A percentile compares a stretch with the other conserved stretches of the same genome.
Evolutionary conservation across 164 flowering plant genomes (phyloP).

Genomic region (Vitis riparia): DNA sequence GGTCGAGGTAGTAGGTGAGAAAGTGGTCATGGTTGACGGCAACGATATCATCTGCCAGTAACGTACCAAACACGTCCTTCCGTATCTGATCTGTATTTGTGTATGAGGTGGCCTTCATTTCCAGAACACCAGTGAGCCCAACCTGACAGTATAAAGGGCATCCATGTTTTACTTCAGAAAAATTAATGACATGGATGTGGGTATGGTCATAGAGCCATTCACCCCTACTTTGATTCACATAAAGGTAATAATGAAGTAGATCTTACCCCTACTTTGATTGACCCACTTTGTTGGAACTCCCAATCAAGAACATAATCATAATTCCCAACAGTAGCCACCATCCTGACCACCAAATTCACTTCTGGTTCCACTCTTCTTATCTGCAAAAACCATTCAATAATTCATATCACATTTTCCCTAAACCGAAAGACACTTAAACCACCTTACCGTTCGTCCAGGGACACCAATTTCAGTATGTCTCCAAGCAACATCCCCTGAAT

Average conservation of each 20-base stretch:
- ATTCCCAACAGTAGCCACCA: slow-evolving; percentile 38
- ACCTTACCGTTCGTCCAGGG: slow-evolving; percentile 32
- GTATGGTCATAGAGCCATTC: too few relatives aligned
- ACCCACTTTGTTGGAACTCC: slow-evolving; percentile 38
- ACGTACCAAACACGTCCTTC: slow-evolving; percentile 44
- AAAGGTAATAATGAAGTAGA: not conserved
- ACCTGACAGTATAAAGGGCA: slow-evolving; percentile 37
- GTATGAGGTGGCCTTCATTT: slow-evolving; percentile 51
- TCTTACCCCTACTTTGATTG: slow-evolving; percentile 52
- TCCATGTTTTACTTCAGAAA: too few relatives aligned
- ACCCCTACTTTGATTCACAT: not conserved
- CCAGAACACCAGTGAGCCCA: slow-evolving; percentile 53
- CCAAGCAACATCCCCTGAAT: slow-evolving; percentile 38
- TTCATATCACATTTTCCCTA: not conserved
- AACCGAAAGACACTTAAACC: not conserved
- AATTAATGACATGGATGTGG: too few relatives aligned
- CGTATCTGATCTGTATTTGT: slow-evolving; percentile 37
- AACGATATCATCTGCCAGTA: slow-evolving; percentile 51
- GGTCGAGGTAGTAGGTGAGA: slow-evolving; percentile 65
- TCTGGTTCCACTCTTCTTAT: slow-evolving; percentile 25
- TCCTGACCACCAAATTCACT: slow-evolving; percentile 36
- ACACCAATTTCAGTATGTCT: slow-evolving; percentile 51
- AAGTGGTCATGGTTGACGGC: slow-evolving; percentile 71
- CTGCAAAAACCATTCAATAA: slow-evolving; percentile 16
- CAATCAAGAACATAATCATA: slow-evolving; percentile 44